Evolutionary conservation across 2,329 filamentous ascomycete species (phyloP), one percentile per base, ranked within the genome.

Genomic region (Penicillium sclerotigenum): DNA sequence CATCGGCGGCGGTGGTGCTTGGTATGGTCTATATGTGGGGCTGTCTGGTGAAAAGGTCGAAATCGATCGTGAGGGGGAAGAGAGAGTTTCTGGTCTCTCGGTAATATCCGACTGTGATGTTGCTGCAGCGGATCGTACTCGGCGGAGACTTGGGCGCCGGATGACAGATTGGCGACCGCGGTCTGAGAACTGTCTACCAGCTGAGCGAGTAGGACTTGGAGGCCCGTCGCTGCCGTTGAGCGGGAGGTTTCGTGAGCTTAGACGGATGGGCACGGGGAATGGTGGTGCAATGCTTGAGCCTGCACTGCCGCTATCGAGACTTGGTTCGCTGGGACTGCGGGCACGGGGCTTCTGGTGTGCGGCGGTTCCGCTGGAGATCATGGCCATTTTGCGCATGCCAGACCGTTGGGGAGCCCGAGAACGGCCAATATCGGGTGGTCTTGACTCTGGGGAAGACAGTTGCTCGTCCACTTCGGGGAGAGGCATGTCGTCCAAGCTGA

Each of bases 251-350:
- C 91, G 85, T 6, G 92, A 99, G 73, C 93, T 97, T 29, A 90
- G 89, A 54, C 94, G 82, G 3, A 87, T 87, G 0, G 94, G 94
- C 7, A 99, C 96, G 0, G 94, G 92, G 77, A 96, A 97, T 0
- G 94, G 94, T 28, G 94, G 92, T 50, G 68, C 65, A 48, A 70
- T 67, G 33, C 68, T 71, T n/a, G 71, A 71, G 26, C 66, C 67
- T 49, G 64, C 64, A 56, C 68, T 75, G 41, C 71, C 70, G 52
- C 72, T 74, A 31, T 77, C 73, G 20, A 77, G 69, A 53, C 73
- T 76, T 11, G 77, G 76, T 26, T 74, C 73, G 46, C 77, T 78
- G 3, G 77, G 76, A 51, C 74, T 80, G 42, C 79, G 76, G 52
- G 77, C 58, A 85, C 90, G 47, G 78, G 80, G 51, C 85, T 74